Base-by-base conservation (phyloP, 768 basidiomycete genomes). In the Coprinopsis cinerea region DNA sequence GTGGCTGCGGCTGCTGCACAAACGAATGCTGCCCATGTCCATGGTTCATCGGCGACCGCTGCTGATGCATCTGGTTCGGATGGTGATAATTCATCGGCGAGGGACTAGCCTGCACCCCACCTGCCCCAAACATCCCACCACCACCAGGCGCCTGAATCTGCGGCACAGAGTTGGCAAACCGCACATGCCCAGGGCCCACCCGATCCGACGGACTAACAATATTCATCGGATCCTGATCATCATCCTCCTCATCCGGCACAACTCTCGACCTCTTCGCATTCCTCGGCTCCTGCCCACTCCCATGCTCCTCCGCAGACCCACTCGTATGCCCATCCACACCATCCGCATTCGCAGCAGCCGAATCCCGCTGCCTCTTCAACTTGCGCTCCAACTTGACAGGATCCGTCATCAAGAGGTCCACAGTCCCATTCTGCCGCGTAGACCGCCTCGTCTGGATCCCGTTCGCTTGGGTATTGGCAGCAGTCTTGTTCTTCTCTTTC, bases 351-450 rank as follows among this genome's bases (percentile, higher is more conserved):
- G 43, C 45, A 4, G 44, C 45, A 0, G n/a, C n/a, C n/a, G 37
- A 75, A 1, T 80, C 74, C 4, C 88, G 76, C 57, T 82, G 79
- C 53, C 88, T 66, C 72, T 91, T 91, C 59, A 89, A 67, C 51
- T 77, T 70, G 24, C 90, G 76, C 65, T 92, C 90, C 5, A 92
- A 71, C 57, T 79, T 75, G 23, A 81, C 75, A 14, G 85, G 84
- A 59, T 90, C 90, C 2, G 85, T 88, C 49, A 89, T 85, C 4
- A 73, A 56, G 15, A 52, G 34, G 28, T 82, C 84, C 48, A 79
- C 71, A 49, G 78, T 76, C 1, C 90, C 90, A 59, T 81, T 88
- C 48, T 81, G 73, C 35, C 91, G 75, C 1, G 85, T 82, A 55
- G 87, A 90, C 54, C 88, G 72, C 51, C 89, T 70, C 1, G 76